Evolutionary conservation across 2,329 filamentous ascomycete genomes (phyloP).

Genomic region (Fusarium secorum): DNA sequence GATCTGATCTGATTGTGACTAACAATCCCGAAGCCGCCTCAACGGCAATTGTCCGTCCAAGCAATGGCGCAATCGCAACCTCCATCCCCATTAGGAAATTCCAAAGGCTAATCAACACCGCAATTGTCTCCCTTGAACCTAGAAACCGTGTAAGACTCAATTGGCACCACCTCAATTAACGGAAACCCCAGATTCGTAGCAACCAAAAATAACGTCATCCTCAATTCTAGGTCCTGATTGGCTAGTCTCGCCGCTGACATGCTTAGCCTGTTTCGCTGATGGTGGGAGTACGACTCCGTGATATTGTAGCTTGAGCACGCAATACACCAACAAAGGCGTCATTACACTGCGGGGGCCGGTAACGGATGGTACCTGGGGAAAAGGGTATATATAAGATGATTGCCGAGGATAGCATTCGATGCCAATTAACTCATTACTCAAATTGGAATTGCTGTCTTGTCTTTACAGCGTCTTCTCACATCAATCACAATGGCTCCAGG

Average conservation of each 20-base stretch:
- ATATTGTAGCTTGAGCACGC: constrained; percentile 40
- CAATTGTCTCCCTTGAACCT: neutral
- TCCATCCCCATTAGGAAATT: neutral
- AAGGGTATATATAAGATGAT: constrained; percentile 24
- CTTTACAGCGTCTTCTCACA: neutral
- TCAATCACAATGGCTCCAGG: constrained; percentile 37
- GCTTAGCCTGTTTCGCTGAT: constrained; percentile 15
- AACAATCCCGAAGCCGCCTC: neutral
- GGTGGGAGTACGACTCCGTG: constrained; percentile 39
- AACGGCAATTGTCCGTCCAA: neutral
- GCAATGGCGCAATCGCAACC: constrained; percentile 20
- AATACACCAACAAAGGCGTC: constrained; percentile 39
- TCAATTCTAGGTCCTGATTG: constrained; percentile 3
- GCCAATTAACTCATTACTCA: neutral
- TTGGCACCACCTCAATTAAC: neutral
- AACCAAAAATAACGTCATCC: constrained; percentile 26
- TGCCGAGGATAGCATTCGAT: neutral
- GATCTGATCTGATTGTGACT: neutral
- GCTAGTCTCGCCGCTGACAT: neutral
- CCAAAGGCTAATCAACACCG: constrained; percentile 10
- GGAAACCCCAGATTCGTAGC: neutral
- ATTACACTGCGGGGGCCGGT: constrained; percentile 35
- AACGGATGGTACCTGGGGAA: constrained; percentile 5
- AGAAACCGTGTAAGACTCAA: neutral
- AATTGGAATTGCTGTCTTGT: constrained; percentile 1